Conservation (phyloP, 179 eudicot species). For the Carnegiea gigantea region DNA sequence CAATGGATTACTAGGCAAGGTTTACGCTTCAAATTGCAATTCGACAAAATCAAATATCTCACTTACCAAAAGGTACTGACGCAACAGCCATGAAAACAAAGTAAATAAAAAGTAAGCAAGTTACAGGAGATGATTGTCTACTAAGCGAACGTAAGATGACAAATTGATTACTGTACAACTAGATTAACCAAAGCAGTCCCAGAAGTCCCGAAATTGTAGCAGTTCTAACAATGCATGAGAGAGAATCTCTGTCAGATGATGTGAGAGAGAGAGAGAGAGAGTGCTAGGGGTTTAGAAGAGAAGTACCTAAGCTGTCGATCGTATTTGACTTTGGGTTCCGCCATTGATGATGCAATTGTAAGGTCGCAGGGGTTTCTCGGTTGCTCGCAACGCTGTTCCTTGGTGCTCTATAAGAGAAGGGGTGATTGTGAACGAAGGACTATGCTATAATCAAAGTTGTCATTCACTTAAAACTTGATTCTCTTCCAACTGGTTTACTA, state of each 20-base stretch:
- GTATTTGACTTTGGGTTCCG: conserved; percentile 78
- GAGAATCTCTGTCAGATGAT: background rate
- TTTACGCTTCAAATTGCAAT: background rate
- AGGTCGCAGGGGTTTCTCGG: conserved; percentile 2
- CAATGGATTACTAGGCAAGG: background rate
- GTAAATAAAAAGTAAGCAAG: background rate
- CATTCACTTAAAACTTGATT: no score
- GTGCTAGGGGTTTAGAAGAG: background rate
- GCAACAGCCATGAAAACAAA: background rate
- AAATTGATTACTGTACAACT: background rate
- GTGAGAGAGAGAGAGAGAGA: no score
- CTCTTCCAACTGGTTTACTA: no score
- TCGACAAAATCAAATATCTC: background rate
- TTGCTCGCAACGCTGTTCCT: background rate
- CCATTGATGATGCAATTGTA: conserved; percentile 40
- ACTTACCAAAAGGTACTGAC: no score
- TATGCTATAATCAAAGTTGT: no score
- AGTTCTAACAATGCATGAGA: background rate
- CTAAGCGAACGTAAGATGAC: background rate
- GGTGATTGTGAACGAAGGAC: no score
- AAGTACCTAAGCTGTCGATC: conserved; percentile 88
- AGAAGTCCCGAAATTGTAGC: background rate
- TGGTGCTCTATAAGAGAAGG: background rate
- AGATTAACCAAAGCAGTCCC: background rate
- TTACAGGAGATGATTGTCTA: background rate